These are phyloP conservation scores for Didymella arachidicola DNA, from an alignment of 2,329 filamentous ascomycete genomes.

Conservation along the genomic window DNA sequence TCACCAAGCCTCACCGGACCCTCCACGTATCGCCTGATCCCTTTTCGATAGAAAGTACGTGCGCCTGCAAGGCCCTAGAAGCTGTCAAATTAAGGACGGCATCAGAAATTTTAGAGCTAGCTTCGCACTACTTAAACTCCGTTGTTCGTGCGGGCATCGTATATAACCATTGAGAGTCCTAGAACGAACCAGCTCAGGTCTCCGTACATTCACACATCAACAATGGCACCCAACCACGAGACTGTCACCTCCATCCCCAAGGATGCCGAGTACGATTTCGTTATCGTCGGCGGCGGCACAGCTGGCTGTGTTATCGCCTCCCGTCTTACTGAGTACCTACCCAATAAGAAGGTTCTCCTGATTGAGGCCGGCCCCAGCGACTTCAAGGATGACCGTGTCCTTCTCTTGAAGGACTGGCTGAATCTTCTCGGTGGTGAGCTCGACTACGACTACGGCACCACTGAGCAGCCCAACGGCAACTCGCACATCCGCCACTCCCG, in stretches of 20 bases:
- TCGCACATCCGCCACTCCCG: constrained; percentile 90
- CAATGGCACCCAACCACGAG: constrained; percentile 55
- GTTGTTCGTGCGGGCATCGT: constrained; percentile 2
- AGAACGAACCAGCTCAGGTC: constrained; percentile 5
- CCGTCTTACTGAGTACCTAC: constrained; percentile 81
- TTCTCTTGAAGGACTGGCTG: constrained; percentile 88
- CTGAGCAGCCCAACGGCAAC: constrained; percentile 90
- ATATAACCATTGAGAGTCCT: constrained; percentile 16
- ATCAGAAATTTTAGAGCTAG: constrained; percentile 21
- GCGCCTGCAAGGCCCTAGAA: constrained; percentile 10
- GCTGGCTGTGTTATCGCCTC: constrained; percentile 85
- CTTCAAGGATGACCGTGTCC: constrained; percentile 84
- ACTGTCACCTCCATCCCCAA: constrained; percentile 69
- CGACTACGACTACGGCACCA: constrained; percentile 90
- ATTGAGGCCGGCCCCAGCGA: constrained; percentile 91
- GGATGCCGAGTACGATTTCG: constrained; percentile 76
- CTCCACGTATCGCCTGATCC: constrained; percentile 16
- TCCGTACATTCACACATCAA: constrained; percentile 5
- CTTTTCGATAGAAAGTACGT: constrained; percentile 14
- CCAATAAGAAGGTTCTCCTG: constrained; percentile 79
- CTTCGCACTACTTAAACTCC: constrained; percentile 18
- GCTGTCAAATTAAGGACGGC: constrained; percentile 18
- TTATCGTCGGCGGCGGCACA: constrained; percentile 85
- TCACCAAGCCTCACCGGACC: constrained; percentile 25
- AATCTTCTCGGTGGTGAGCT: constrained; percentile 82